Conservation (phyloP, 1,284 basidiomycete genomes). For the Ganoderma lucidum region DNA sequence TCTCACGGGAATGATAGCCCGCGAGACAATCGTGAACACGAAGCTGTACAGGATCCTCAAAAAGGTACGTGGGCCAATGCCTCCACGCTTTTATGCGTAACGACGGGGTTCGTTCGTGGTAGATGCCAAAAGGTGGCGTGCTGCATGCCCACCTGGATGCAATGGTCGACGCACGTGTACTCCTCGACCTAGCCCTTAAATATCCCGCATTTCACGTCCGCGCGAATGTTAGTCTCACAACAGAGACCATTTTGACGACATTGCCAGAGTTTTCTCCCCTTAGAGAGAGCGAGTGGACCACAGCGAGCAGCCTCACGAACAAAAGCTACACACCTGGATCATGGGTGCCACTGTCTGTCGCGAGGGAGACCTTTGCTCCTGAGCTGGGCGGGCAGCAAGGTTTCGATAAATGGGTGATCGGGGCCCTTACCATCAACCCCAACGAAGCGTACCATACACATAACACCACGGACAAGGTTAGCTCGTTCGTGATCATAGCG, state of each 20-base stretch:
- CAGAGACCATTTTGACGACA: slow-evolving; percentile 46
- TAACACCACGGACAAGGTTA: slow-evolving; percentile 70
- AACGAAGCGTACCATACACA: slow-evolving; percentile 74
- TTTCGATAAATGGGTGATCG: slow-evolving; percentile 72
- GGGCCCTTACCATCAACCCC: slow-evolving; percentile 68
- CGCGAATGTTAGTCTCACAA: slow-evolving; percentile 46
- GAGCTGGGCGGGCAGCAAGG: slow-evolving; percentile 65
- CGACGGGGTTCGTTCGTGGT: neutral
- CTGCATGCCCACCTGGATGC: slow-evolving; percentile 79
- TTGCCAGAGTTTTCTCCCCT: slow-evolving; percentile 61
- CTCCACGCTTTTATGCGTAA: neutral
- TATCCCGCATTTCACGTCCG: slow-evolving; percentile 68
- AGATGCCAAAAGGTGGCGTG: slow-evolving; percentile 83
- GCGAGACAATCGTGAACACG: slow-evolving; percentile 64
- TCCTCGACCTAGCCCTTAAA: slow-evolving; percentile 62
- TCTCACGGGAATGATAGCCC: slow-evolving; percentile 48
- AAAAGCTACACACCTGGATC: slow-evolving; percentile 48
- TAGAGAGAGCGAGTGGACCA: slow-evolving; percentile 44
- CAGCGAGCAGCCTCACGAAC: slow-evolving; percentile 50
- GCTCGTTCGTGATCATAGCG: neutral
- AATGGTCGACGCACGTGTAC: slow-evolving; percentile 61
- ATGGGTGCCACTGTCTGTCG: slow-evolving; percentile 65
- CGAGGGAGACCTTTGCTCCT: slow-evolving; percentile 58
- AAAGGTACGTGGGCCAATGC: slow-evolving; percentile 50
- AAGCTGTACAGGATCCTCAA: slow-evolving; percentile 64